Conservation (phyloP, 2,329 filamentous ascomycete species). For the Amesomyces nigricolor region DNA sequence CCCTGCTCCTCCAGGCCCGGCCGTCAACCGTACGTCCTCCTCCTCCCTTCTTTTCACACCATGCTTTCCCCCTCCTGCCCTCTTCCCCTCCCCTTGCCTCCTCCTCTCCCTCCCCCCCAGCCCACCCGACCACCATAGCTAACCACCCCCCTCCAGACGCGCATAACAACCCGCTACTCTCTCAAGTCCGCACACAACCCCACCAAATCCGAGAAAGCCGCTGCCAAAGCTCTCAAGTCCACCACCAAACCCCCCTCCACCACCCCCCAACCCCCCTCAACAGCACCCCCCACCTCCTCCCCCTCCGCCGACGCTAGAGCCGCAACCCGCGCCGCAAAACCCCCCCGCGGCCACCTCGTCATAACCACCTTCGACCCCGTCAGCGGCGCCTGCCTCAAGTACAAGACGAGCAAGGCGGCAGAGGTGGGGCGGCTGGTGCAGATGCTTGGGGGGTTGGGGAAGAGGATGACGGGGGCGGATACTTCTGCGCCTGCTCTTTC, state of each 20-base stretch:
- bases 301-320: conserved; percentile 12
- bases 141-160: conserved; percentile 53
- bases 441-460: conserved; percentile 69
- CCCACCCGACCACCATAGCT: conserved; percentile 10
- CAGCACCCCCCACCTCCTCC: conserved; percentile 18
- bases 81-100: background rate
- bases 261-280: conserved; percentile 25
- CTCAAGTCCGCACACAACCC: conserved; percentile 46
- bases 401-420: conserved; percentile 82
- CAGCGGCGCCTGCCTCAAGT: conserved; percentile 80
- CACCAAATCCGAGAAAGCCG: conserved; percentile 23
- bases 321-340: conserved; percentile 33
- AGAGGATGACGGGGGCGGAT: conserved; percentile 56
- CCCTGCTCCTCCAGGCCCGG: conserved; percentile 77
- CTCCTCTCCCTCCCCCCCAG: background rate
- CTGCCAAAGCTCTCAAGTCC: conserved; percentile 11
- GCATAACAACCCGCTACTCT: conserved; percentile 89
- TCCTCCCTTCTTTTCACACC: background rate
- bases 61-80: background rate
- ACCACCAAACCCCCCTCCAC: conserved; percentile 20
- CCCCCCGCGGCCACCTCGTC: conserved; percentile 64
- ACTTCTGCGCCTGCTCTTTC: conserved; percentile 3
- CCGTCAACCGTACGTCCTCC: conserved; percentile 65
- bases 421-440: conserved; percentile 81
- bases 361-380: conserved; percentile 86